Evolutionary conservation across 225 moss, liverwort and hornwort species (phyloP), one percentile per base, ranked within the genome.

Genomic region (Neckera pumila): DNA sequence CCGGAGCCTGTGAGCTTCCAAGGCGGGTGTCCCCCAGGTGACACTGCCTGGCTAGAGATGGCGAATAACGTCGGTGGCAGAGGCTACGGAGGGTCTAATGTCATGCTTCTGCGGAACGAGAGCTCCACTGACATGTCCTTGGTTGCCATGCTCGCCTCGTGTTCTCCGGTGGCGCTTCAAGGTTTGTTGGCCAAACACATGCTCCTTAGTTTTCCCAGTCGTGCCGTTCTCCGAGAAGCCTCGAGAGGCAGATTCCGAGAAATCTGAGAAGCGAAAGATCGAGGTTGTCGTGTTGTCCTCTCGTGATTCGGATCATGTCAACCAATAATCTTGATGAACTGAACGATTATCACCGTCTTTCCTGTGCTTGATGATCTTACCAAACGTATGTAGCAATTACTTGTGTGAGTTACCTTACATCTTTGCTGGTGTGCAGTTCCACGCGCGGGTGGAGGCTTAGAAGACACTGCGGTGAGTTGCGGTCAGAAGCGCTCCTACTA

Each of bases 91-190:
- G 88, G 89, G 57, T 89, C 94, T 38, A 97, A 93, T 94, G 95
- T 96, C 88, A 97, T 97, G 95, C 97, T 96, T 56, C 90, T 96
- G 93, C 92, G 97, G 86, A 98, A 91, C 92, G 98, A 98, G 87
- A 95, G 94, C 89, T 93, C 97, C 66, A 91, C 97, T 66, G 98
- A 98, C 90, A 92, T 92, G 85, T 95, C 96, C 63, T 89, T 97
- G 73, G 96, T 95, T 28, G 98, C 98, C 89, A 98, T 97, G 97
- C 95, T 98, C 77, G 94, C 98, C 45, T 95, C 98, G 34, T 97
- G 97, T 88, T 93, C 96, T 83, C 91, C 96, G 13, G 87, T 89
- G 38, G 78, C 87, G 34, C 93, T 93, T 43, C 96, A 92, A 93
- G 96, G 96, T 95, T 88, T 80, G 91, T 88, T 64, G 75, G 11